A percentile compares a stretch with the other conserved stretches of the same genome.
phyloP scores from a whole-genome alignment of 306 rosid species.

The Trifolium repens region DNA sequence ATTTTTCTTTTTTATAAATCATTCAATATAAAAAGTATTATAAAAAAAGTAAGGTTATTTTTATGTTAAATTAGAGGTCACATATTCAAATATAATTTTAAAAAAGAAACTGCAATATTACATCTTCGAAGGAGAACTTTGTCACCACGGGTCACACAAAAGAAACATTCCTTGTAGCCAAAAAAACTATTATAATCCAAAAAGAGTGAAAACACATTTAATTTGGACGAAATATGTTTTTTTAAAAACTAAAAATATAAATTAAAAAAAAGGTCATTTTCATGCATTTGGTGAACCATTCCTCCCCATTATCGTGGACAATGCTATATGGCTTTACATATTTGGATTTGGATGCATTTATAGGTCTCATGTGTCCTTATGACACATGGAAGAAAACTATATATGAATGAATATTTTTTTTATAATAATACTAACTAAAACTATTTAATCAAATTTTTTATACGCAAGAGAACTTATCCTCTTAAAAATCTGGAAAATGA shows the following conservation, averaged over 20 bases:
- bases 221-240: neutral
- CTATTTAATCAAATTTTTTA: neutral
- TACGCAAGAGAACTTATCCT: too few relatives aligned
- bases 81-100: too few relatives aligned
- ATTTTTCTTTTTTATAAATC: too few relatives aligned
- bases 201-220: neutral
- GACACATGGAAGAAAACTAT: neutral
- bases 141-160: too few relatives aligned
- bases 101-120: too few relatives aligned
- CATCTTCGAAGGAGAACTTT: too few relatives aligned
- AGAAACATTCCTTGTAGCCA: too few relatives aligned
- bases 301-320: neutral
- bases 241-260: neutral
- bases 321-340: slow-evolving; percentile 9
- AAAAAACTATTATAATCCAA: neutral
- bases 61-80: too few relatives aligned
- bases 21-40: too few relatives aligned
- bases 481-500: too few relatives aligned
- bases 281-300: slow-evolving; percentile 9
- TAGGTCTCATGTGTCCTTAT: slow-evolving; percentile 1
- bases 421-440: neutral
- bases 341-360: slow-evolving; percentile 30
- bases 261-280: slow-evolving; percentile 19
- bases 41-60: too few relatives aligned
- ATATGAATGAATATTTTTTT: neutral